These are phyloP conservation scores for Pythium pectinolyticum DNA, from an alignment of 352 stramenopile genomes.

Conservation along the genomic window DNA sequence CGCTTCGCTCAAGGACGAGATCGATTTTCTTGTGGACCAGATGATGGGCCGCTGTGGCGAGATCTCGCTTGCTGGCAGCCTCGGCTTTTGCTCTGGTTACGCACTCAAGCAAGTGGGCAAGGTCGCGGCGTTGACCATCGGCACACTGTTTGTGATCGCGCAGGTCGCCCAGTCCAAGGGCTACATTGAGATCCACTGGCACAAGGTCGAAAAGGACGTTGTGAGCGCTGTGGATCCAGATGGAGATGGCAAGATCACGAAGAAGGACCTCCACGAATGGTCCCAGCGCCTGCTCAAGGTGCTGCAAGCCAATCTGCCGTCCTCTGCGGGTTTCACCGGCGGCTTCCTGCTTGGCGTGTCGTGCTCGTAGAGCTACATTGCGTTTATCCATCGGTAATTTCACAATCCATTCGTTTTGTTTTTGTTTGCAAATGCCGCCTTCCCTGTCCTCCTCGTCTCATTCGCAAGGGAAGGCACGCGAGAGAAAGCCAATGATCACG, in stretches of 20 bases:
- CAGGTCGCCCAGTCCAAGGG: constrained; percentile 79
- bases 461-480: constrained; percentile 69
- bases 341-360: constrained; percentile 76
- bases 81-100: constrained; percentile 86
- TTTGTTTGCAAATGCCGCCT: no score
- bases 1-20: constrained; percentile 37
- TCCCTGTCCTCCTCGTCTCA: constrained; percentile 21
- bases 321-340: constrained; percentile 73
- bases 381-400: background rate
- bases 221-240: constrained; percentile 80
- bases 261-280: constrained; percentile 78
- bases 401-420: background rate
- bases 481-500: constrained; percentile 76
- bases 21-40: constrained; percentile 68
- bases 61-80: constrained; percentile 61
- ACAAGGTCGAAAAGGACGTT: constrained; percentile 87
- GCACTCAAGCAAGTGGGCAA: constrained; percentile 85
- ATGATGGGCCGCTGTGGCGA: constrained; percentile 62
- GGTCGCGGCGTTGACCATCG: constrained; percentile 69
- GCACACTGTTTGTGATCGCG: constrained; percentile 73
- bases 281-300: constrained; percentile 65
- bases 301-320: constrained; percentile 83
- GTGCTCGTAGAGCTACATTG: constrained; percentile 40
- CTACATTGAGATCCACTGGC: constrained; percentile 91
- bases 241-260: constrained; percentile 84